These are phyloP conservation scores for Thermothielavioides terrestris DNA, from an alignment of 495 filamentous ascomycete species.

Conservation along the genomic window DNA sequence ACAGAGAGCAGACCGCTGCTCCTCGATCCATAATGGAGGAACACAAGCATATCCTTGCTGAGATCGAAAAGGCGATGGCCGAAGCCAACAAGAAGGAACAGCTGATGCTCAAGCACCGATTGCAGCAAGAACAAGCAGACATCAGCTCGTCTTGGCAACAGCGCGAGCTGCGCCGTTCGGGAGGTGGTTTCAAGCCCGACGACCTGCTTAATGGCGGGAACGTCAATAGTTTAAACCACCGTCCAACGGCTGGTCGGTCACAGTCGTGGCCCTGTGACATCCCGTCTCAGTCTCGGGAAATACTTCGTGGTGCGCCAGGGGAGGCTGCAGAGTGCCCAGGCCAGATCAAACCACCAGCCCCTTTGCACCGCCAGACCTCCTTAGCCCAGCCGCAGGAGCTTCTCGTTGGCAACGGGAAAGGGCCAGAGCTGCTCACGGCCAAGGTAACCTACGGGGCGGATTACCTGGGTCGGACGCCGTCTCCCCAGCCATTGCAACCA, in stretches of 20 bases:
- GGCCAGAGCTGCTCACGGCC: too few relatives aligned
- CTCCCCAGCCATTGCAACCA: too few relatives aligned
- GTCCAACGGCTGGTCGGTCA: background rate
- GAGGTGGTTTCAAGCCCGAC: background rate
- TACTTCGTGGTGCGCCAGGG: background rate
- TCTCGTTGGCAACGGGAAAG: too few relatives aligned
- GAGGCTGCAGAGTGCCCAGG: too few relatives aligned
- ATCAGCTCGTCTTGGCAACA: background rate
- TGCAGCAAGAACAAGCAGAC: background rate
- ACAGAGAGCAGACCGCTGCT: background rate
- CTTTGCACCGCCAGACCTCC: too few relatives aligned
- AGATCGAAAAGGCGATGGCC: constrained; percentile 10
- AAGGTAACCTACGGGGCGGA: too few relatives aligned
- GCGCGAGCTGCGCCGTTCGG: background rate
- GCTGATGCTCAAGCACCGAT: background rate
- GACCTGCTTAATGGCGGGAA: background rate
- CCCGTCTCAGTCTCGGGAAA: background rate
- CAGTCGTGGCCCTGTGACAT: background rate
- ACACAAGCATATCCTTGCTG: constrained; percentile 9
- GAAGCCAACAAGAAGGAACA: background rate
- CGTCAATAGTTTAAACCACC: constrained; percentile 5
- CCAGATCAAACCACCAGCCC: too few relatives aligned
- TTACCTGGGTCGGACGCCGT: too few relatives aligned
- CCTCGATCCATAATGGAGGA: background rate
- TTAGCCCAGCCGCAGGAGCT: background rate